A percentile compares a stretch with the other conserved stretches of the same genome.
phyloP scores from a whole-genome alignment of 768 basidiomycete species.

The Agaricus blazei region DNA sequence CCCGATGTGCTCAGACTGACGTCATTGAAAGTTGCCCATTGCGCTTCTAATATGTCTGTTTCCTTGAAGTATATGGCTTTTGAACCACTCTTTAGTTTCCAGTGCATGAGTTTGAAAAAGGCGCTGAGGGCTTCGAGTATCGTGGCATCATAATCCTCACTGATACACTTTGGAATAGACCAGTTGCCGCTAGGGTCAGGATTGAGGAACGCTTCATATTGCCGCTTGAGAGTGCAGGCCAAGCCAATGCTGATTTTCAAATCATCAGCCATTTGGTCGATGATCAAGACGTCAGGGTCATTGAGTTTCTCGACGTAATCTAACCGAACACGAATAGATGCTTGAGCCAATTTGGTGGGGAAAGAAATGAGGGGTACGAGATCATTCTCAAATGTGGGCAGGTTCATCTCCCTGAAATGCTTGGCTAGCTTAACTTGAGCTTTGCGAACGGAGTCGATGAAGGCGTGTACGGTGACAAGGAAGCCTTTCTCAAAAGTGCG shows the following conservation, averaged over 20 bases:
- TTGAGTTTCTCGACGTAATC: conserved; percentile 85
- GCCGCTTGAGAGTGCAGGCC: conserved; percentile 91
- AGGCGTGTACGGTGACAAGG: conserved; percentile 79
- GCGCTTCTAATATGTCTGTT: conserved; percentile 94
- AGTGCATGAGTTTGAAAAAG: conserved; percentile 92
- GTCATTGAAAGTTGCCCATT: conserved; percentile 93
- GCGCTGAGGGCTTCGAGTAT: conserved; percentile 82
- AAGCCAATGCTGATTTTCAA: conserved; percentile 86
- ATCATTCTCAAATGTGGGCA: conserved; percentile 87
- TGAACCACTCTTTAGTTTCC: conserved; percentile 90
- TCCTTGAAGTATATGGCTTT: conserved; percentile 96
- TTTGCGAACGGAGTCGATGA: conserved; percentile 81
- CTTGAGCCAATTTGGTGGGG: conserved; percentile 91
- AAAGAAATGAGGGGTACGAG: conserved; percentile 93
- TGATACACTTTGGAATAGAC: conserved; percentile 85
- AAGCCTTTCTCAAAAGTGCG: conserved; percentile 90
- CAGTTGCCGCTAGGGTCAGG: conserved; percentile 86
- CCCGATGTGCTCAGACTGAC: conserved; percentile 84
- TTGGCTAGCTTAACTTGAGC: conserved; percentile 78
- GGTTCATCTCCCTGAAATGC: conserved; percentile 80
- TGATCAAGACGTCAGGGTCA: conserved; percentile 84
- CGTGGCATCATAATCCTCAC: conserved; percentile 84
- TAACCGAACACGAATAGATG: conserved; percentile 82
- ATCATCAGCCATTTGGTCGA: conserved; percentile 93
- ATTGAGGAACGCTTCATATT: conserved; percentile 87